These are phyloP conservation scores for Coniochaeta sp. DNA, from an alignment of 2,329 filamentous ascomycete species.

Conservation along the genomic window DNA sequence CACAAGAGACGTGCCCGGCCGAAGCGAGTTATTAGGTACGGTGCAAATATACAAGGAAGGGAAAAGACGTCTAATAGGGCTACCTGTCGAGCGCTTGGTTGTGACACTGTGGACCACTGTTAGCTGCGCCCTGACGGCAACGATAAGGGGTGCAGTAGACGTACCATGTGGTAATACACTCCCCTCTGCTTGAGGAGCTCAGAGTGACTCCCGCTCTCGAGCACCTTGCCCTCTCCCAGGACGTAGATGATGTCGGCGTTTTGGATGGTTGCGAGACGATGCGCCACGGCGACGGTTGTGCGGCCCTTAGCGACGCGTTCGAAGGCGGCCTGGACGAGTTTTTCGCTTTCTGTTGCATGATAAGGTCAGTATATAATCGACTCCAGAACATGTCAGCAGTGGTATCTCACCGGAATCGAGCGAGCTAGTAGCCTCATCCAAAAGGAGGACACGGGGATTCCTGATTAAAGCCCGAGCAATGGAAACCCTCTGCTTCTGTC, in stretches of 20 bases:
- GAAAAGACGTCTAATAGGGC: no score
- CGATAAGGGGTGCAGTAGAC: constrained; percentile 18
- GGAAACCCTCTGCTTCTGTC: constrained; percentile 63
- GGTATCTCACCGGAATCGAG: constrained; percentile 46
- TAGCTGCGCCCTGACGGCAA: neutral
- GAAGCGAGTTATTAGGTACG: no score
- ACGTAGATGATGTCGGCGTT: constrained; percentile 78
- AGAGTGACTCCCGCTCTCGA: constrained; percentile 46
- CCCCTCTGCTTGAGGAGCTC: constrained; percentile 45
- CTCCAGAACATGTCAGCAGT: neutral
- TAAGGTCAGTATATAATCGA: constrained; percentile 1
- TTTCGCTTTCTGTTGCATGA: constrained; percentile 34
- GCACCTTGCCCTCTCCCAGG: constrained; percentile 56
- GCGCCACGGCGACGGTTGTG: constrained; percentile 71
- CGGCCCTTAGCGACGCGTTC: constrained; percentile 53
- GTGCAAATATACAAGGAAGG: no score
- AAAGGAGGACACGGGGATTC: constrained; percentile 56
- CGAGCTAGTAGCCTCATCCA: constrained; percentile 68
- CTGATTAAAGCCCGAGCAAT: constrained; percentile 64
- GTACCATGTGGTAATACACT: constrained; percentile 52
- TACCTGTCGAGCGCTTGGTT: constrained; percentile 51
- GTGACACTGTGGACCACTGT: constrained; percentile 38
- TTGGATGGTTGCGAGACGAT: constrained; percentile 69
- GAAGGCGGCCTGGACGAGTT: constrained; percentile 60
- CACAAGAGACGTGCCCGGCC: no score